Evolutionary conservation across 2,329 filamentous ascomycete genomes (phyloP).

Genomic region (Neofusicoccum umdonicola): DNA sequence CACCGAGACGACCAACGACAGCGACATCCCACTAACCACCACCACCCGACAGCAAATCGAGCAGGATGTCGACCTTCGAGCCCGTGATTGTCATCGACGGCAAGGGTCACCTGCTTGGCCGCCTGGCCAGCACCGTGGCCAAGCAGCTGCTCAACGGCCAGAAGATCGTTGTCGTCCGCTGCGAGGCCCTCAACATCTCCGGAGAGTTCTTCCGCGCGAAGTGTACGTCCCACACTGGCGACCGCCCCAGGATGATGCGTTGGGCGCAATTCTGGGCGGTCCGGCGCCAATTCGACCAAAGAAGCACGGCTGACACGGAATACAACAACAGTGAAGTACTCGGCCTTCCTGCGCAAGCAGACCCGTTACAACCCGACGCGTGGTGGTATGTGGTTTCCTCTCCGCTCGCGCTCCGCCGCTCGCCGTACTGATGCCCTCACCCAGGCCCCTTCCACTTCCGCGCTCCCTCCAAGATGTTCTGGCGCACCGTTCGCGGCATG

Average conservation of each 20-base stretch:
- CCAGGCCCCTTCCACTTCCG: slow-evolving; percentile 99
- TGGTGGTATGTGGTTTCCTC: slow-evolving; percentile 67
- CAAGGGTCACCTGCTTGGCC: slow-evolving; percentile 99
- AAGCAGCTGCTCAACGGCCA: slow-evolving; percentile 99
- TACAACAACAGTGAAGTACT: slow-evolving; percentile 87
- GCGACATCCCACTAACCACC: slow-evolving; percentile 19
- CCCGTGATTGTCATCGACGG: slow-evolving; percentile 93
- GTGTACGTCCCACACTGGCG: slow-evolving; percentile 68
- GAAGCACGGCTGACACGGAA: slow-evolving; percentile 47
- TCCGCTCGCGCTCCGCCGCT: slow-evolving; percentile 1
- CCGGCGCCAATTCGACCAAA: slow-evolving; percentile 18
- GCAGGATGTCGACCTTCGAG: slow-evolving; percentile 65
- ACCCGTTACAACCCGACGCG: slow-evolving; percentile 99
- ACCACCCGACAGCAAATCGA: slow-evolving; percentile 19
- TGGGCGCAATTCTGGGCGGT: background rate
- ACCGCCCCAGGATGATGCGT: background rate
- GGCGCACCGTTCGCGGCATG: slow-evolving; percentile 99
- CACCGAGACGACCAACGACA: slow-evolving; percentile 18
- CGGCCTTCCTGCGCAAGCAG: slow-evolving; percentile 99
- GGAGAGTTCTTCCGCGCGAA: slow-evolving; percentile 99
- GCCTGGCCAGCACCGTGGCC: slow-evolving; percentile 94
- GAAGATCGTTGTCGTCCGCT: slow-evolving; percentile 99
- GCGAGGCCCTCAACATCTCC: slow-evolving; percentile 99
- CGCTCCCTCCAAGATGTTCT: slow-evolving; percentile 98
- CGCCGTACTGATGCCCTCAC: slow-evolving; percentile 26